A percentile compares a stretch with the other conserved stretches of the same genome.
Evolutionary conservation across 2,329 filamentous ascomycete species (phyloP).

Genomic region (Nothopassalora personata): DNA sequence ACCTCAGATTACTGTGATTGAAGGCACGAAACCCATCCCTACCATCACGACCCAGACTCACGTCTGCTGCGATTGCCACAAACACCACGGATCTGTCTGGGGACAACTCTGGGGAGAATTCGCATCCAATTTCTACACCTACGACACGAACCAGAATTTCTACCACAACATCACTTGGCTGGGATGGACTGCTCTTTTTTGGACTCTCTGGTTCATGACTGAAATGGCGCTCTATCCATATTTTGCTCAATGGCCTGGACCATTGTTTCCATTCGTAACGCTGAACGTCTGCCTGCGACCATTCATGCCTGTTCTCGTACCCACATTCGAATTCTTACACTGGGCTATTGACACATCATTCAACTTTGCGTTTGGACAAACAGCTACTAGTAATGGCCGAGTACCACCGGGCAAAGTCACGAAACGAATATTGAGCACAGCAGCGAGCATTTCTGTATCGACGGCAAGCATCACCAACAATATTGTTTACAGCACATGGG

Average conservation of each 20-base stretch:
- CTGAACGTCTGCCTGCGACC: conserved; percentile 49
- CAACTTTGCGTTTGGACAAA: background rate
- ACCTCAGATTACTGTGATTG: background rate
- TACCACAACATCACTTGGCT: conserved; percentile 36
- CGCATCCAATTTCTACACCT: conserved; percentile 26
- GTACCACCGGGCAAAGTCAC: background rate
- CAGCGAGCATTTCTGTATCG: background rate
- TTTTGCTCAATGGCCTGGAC: conserved; percentile 52
- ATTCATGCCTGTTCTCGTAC: conserved; percentile 20
- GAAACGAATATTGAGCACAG: background rate
- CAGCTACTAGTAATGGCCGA: background rate
- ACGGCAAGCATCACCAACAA: background rate
- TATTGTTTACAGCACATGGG: background rate
- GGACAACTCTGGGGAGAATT: conserved; percentile 29
- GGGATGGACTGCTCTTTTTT: conserved; percentile 37
- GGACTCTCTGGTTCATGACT: conserved; percentile 45
- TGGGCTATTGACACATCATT: background rate
- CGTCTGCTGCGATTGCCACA: conserved; percentile 24
- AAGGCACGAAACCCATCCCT: background rate
- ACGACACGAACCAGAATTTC: conserved; percentile 12
- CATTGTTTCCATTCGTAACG: conserved; percentile 51
- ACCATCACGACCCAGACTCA: background rate
- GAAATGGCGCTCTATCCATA: conserved; percentile 28
- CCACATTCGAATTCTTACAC: background rate
- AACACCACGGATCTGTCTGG: conserved; percentile 24